Base-by-base conservation (phyloP, 2,329 filamentous ascomycete genomes). In the Aspergillus sp. region DNA sequence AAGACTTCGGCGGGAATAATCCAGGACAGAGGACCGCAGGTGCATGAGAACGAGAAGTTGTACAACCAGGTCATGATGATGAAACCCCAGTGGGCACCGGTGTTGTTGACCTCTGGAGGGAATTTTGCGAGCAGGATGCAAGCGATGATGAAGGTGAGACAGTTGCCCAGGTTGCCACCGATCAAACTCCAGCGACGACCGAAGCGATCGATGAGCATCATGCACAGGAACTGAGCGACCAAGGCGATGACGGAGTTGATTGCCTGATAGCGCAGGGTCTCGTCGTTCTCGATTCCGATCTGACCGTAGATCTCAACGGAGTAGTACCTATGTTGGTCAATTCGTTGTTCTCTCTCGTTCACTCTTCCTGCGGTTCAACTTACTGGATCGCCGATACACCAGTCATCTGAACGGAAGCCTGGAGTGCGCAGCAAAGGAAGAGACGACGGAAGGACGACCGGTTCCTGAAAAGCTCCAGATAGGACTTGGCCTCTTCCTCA, bases 1-100 rank as follows among this genome's bases (percentile, higher is more conserved):
- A 93, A 93, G 46, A 92, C 89, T 72, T 92, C 89, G 54, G 89
- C 87, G 0, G 75, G 77, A 38, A 82, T 80, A 58, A 85, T 85
- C 83, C 84, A 87, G 22, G 84, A 82, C 1, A 92, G 77, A 0
- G 90, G 89, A 23, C 90, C 90, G 62, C 88, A 91, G 2, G 89
- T 89, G 38, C 84, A 83, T 3, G 84, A 89, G 81, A 92, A 93
- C 47, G 83, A 89, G 79, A 92, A 90, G 77, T 93, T 93, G 82
- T 91, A 93, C 1, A 91, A 73, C 91, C 91, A 93, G 1, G 90
- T 93, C 68, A 87, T 84, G 59, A 85, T 81, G 64, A 93, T 93
- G 76, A 93, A 94, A 1, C 86, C 72, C 72, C 72, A 73, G 61
- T 74, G 72, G 22, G 72, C 64, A 61, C 72, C 68, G n/a, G 56